Evolutionary conservation across 176 grass and related monocot genomes (phyloP), one percentile per base, ranked within the genome.

Genomic region (Eremochloa ophiuroides): DNA sequence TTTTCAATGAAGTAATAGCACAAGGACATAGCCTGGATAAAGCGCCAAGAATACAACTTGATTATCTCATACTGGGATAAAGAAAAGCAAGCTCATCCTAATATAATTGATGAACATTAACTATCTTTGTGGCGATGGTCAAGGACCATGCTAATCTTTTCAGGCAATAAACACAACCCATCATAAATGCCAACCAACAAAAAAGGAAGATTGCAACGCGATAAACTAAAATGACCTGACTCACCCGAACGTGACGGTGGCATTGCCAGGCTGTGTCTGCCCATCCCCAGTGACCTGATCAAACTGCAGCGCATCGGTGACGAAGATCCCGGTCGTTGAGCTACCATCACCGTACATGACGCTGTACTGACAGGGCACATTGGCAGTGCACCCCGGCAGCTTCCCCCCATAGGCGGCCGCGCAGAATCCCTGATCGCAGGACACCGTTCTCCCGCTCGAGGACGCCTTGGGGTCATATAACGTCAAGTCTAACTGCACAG

Each of bases 291-390:
- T 63, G 15, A 98, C 93, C 77, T 95, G 88, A 67, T 91, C 80
- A 60, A 90, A 98, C 71, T 91, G 90, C 61, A 98, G 60, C 15
- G 56, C 46, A 64, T 98, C 96, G 7, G 71, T 91, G 33, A 98
- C 73, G 7, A 91, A 98, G 55, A 77, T 91, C 2, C 96, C 96
- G 0, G 62, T 72, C 1, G 96, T 98, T 12, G 96, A 89, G 84
- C 96, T 98, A 20, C 96, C 96, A 20, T 98, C 96, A 5, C 93
- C 96, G 3, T 98, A 98, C 73, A 82, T 58, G 76, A 98, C 85
- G 37, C 62, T 95, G 76, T 98, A 98, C 75, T 91, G 75, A 27
- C 96, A 98, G 5, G 96, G 88, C 60, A 70, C 5, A 62, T 75
- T 89, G 7, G 39, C 2, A 6, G 41, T 61, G 55, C 96, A 98